These are phyloP conservation scores for Yarrowia sp. DNA, from an alignment of 805 yeast species.

Conservation along the genomic window DNA sequence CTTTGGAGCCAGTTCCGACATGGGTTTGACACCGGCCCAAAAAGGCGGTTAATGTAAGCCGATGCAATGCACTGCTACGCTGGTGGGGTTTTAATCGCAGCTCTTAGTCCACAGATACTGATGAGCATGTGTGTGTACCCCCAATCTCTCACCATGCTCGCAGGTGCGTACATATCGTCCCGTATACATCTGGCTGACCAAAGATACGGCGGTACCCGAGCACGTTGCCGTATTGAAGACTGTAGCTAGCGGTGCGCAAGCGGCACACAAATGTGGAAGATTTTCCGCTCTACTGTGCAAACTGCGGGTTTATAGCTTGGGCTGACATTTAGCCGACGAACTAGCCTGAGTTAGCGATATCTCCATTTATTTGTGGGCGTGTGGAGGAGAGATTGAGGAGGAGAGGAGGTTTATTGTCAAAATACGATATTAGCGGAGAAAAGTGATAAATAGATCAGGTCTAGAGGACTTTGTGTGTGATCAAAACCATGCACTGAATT, in stretches of 20 bases:
- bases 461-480: no score
- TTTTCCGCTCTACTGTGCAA: background rate
- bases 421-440: background rate
- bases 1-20: no score
- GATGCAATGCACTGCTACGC: constrained; percentile 11
- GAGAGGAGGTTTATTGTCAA: background rate
- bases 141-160: no score
- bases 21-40: background rate
- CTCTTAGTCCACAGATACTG: background rate
- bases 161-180: no score
- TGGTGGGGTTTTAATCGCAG: background rate
- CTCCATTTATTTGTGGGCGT: background rate
- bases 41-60: constrained; percentile 1
- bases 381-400: background rate
- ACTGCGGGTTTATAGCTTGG: background rate
- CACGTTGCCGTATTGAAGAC: constrained; percentile 8
- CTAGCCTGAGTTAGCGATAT: background rate
- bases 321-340: background rate
- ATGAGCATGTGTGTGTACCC: background rate
- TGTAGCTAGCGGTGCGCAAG: background rate
- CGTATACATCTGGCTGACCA: background rate
- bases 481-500: no score
- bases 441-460: no score
- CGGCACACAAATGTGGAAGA: background rate
- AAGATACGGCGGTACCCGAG: background rate